Conservation (phyloP, 371 early-diverging fungal species). For the Rhizopus stolonifer region DNA sequence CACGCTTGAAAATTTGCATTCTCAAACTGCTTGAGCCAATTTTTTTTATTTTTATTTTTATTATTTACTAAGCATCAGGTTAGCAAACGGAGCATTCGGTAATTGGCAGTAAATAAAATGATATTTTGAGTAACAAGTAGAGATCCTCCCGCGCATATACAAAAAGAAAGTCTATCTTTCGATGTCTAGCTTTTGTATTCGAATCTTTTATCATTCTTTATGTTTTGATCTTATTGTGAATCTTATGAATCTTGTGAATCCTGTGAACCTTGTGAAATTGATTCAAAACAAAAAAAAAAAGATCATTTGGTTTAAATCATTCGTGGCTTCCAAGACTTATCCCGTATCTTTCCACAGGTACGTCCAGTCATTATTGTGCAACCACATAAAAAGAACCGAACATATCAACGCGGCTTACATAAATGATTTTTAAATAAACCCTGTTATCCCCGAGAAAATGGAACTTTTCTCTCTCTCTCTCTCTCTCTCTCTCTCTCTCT, state of each 20-base stretch:
- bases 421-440: constrained; percentile 1
- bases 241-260: no score
- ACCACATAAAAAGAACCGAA: neutral
- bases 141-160: neutral
- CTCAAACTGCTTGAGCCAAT: no score
- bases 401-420: neutral
- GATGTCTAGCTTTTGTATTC: no score
- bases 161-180: no score
- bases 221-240: no score
- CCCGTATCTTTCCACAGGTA: neutral
- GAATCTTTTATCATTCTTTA: no score
- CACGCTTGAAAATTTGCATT: no score
- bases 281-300: no score
- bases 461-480: neutral
- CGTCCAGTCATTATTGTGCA: neutral
- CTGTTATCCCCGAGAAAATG: neutral
- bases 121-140: neutral
- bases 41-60: no score
- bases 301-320: no score
- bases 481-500: neutral
- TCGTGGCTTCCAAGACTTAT: neutral
- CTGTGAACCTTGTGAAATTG: no score
- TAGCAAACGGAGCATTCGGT: neutral
- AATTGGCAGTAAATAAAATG: neutral
- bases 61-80: neutral